phyloP scores from a whole-genome alignment of 2,329 filamentous ascomycete species.

The Epichloe coenophiala region DNA sequence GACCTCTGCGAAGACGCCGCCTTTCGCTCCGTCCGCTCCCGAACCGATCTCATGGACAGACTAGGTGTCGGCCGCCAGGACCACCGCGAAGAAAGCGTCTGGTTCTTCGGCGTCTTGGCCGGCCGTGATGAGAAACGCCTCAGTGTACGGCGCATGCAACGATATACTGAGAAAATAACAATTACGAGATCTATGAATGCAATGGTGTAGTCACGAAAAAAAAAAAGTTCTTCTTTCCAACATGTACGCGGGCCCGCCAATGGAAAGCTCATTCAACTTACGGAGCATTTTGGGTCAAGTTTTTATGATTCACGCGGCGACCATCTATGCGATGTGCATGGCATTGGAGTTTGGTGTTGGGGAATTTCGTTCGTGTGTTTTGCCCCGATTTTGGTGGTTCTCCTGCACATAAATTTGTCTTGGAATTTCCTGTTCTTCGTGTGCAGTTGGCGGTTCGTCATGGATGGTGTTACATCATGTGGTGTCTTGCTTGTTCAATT shows the following conservation, averaged over 20 bases:
- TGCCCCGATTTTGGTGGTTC: too few species aligned
- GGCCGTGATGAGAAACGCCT: slow-evolving; percentile 27
- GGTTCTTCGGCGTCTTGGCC: slow-evolving; percentile 33
- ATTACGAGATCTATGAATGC: slow-evolving; percentile 15
- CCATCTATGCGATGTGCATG: too few species aligned
- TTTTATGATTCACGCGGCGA: too few species aligned
- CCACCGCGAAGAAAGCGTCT: slow-evolving; percentile 33
- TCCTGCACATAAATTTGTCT: too few species aligned
- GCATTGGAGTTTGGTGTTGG: too few species aligned
- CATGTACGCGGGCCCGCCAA: not conserved
- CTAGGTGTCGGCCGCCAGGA: slow-evolving; percentile 42
- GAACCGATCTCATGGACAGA: slow-evolving; percentile 53
- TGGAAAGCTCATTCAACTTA: too few species aligned
- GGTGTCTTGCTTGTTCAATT: not conserved
- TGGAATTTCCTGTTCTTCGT: too few species aligned
- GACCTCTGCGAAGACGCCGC: slow-evolving; percentile 59
- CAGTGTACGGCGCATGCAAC: slow-evolving; percentile 30
- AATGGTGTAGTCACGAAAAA: not conserved
- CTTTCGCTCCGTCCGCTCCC: slow-evolving; percentile 56
- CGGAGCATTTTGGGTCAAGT: too few species aligned
- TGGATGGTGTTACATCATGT: not conserved
- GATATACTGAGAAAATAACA: slow-evolving; percentile 30
- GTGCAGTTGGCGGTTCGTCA: not conserved
- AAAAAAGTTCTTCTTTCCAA: not conserved
- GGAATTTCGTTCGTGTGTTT: too few species aligned